Evolutionary conservation across 163 green algal genomes (phyloP), one percentile per base, ranked within the genome.

Genomic region (Chlorella variabilis): DNA sequence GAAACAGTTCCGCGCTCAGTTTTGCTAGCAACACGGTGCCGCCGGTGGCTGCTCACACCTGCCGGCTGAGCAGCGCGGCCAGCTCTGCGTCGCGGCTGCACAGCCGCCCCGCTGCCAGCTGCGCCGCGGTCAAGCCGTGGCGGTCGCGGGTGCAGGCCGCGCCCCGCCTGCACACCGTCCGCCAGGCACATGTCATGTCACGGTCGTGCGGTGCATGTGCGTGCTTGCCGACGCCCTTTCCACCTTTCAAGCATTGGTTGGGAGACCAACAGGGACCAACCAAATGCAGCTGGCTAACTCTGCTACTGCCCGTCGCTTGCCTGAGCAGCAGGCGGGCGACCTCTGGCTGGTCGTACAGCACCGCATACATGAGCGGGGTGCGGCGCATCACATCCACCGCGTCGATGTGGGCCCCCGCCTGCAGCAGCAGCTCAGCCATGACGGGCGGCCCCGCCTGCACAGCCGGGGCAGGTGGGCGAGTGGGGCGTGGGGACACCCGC

Each of bases 351-450:
- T 83, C 77, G 68, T 89, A 80, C 33, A 93, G 59, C 31, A 93
- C 67, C 29, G 78, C 80, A 42, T 91, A 93, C 65, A 91, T 87
- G 42, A 94, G 84, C 7, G 90, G 86, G 0, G 71, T 85, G 36
- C 91, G 85, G 0, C 83, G 62, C 31, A 84, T 84, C 18, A 86
- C 84, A 62, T 95, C 91, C 21, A 59, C 42, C 0, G 69, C 65
- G 17, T 90, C 79, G 27, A 80, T 81, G n/a, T 71, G 71, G 20
- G 87, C 91, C 5, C 89, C 89, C 38, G 89, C 31, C 31, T 81
- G 75, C 59, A 93, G 75, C 82, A 93, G 69, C 58, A 91, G 87
- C 85, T 93, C 89, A 45, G 89, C 38, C 80, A 92, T 29, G 6
- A 62, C 33, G 6, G 82, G 41, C 18, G 75, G 31, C 1, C 89